Conservation (phyloP, 495 filamentous ascomycete genomes). For the Daldinia decipiens region DNA sequence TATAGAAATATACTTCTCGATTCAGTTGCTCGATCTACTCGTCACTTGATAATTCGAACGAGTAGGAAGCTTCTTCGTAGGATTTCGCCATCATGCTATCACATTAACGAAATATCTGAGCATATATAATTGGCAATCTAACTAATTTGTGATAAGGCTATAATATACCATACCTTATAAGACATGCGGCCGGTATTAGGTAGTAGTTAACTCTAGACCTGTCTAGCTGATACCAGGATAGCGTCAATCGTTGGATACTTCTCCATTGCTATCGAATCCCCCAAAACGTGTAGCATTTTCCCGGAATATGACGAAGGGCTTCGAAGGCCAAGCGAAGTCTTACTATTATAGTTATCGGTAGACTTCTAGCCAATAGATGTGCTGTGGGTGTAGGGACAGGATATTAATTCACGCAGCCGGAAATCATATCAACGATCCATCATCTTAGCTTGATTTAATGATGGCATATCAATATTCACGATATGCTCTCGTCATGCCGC, state of each 20-base stretch:
- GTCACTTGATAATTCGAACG: background rate
- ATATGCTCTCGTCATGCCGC: background rate
- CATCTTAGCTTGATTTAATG: background rate
- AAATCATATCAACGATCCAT: background rate
- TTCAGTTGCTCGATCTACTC: background rate
- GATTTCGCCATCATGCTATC: background rate
- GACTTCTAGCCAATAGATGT: background rate
- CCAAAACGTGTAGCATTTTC: background rate
- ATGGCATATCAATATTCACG: background rate
- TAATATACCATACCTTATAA: background rate
- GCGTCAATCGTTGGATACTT: background rate
- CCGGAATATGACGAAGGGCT: background rate
- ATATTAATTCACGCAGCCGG: background rate
- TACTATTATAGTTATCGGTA: too few relatives aligned
- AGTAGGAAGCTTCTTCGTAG: background rate
- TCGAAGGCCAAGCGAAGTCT: too few relatives aligned
- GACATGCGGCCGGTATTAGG: background rate
- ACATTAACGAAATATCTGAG: background rate
- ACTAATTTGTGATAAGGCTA: background rate
- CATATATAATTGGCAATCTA: background rate
- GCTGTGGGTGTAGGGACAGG: too few relatives aligned
- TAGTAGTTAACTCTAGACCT: background rate
- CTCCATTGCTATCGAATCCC: background rate
- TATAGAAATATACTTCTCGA: background rate
- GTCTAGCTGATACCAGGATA: background rate